A percentile compares a stretch with the other conserved stretches of the same genome.
These are phyloP conservation scores for Monascus ruber DNA, from an alignment of 2,329 filamentous ascomycete genomes.

Conservation along the genomic window DNA sequence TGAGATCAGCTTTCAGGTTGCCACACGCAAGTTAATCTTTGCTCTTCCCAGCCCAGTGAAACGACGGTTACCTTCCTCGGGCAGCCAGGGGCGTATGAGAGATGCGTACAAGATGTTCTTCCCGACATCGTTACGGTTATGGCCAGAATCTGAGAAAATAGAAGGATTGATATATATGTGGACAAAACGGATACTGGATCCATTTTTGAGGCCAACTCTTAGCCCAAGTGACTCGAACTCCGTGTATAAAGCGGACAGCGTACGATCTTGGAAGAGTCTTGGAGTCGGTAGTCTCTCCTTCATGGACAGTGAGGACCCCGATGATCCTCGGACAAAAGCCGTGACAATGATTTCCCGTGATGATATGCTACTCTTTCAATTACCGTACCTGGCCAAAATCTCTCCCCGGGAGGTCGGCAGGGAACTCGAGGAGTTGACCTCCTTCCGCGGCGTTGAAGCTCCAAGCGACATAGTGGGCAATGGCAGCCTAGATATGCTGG, in stretches of 20 bases:
- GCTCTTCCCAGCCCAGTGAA: slow-evolving; percentile 78
- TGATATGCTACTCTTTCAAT: slow-evolving; percentile 57
- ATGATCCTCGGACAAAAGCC: slow-evolving; percentile 3
- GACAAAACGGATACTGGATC: slow-evolving; percentile 24
- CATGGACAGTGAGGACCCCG: slow-evolving; percentile 1
- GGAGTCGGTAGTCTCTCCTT: slow-evolving; percentile 2
- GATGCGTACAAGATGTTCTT: slow-evolving; percentile 88
- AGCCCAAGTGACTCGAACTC: slow-evolving; percentile 13
- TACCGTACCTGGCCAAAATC: slow-evolving; percentile 75
- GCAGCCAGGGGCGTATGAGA: slow-evolving; percentile 20
- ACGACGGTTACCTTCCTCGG: slow-evolving; percentile 35
- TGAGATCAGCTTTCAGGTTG: slow-evolving; percentile 86
- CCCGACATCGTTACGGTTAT: slow-evolving; percentile 70
- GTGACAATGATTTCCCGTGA: slow-evolving; percentile 24
- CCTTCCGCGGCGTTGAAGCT: slow-evolving; percentile 50
- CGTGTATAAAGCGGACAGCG: slow-evolving; percentile 11
- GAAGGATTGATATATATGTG: slow-evolving; percentile 50
- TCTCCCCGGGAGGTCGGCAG: slow-evolving; percentile 26
- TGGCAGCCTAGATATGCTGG: not conserved
- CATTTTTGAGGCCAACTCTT: slow-evolving; percentile 32
- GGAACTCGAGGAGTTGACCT: slow-evolving; percentile 57
- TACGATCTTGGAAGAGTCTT: slow-evolving; percentile 26
- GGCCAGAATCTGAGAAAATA: slow-evolving; percentile 73
- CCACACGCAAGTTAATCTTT: slow-evolving; percentile 76
- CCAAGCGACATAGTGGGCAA: slow-evolving; percentile 18